Base-by-base conservation (phyloP, 2,329 filamentous ascomycete species). In the Helotiales sp. region DNA sequence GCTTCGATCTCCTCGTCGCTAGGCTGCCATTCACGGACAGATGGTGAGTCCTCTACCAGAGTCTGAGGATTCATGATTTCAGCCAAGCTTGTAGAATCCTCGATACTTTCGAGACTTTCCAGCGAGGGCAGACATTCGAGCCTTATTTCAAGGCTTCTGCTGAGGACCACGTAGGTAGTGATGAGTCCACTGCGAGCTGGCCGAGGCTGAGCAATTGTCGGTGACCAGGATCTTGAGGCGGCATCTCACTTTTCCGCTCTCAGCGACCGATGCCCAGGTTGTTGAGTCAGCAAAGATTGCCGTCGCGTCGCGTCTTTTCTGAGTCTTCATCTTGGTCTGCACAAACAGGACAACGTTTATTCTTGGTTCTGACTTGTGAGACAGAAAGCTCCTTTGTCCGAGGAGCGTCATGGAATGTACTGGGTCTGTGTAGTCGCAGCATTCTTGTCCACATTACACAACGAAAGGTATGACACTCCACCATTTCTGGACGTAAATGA, bases 1-100 rank as follows among this genome's bases (percentile, higher is more conserved):
- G 45, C 34, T 28, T 68, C 65, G 24, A 50, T 24, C 15, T 28
- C 47, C 24, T 50, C 47, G 15, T 50, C 47, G 24, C 47, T 50
- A 50, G 47, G 47, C 47, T 17, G 47, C 47, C 47, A 17, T 28
- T 50, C 24, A 50, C 47, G 24, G 47, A 50, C 47, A 6, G 47
- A n/a, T 28, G 47, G 13, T 2, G 24, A 30, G 17, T 50, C 24
- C 13, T 50, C 24, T 26, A 13, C 24, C 24, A 30, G 2, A 13
- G 28, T n/a, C 24, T 50, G 24, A 2, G 47, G 47, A 11, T 4
- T 28, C 22, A 26, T 26, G 7, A 20, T 22, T 26, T 3, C 24
- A 50, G 11, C 15, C 11, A 13, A 28, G 24, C 15, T 28, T 22
- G 28, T 26, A 7, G 24, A 17, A 17, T 30, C 24, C n/a, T 49